Evolutionary conservation across 805 yeast species (phyloP).

Genomic region (Zygosaccharomyces kombuchaensis): DNA sequence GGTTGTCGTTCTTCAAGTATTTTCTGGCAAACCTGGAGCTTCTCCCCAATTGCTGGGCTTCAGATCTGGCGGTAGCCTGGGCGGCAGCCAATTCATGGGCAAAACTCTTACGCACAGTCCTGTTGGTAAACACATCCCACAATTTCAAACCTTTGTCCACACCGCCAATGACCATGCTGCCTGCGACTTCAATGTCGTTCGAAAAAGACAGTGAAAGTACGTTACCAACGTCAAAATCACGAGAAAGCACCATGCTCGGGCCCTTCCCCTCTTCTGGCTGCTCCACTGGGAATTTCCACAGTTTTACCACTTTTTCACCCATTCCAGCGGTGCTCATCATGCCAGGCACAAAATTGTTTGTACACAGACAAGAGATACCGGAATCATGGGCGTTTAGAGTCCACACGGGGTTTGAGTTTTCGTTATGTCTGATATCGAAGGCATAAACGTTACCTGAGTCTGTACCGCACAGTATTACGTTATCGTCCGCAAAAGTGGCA

Average conservation of each 20-base stretch:
- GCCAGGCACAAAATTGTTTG: constrained; percentile 64
- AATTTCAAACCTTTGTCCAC: constrained; percentile 76
- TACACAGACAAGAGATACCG: constrained; percentile 78
- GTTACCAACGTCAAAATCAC: constrained; percentile 93
- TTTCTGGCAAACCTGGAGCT: constrained; percentile 75
- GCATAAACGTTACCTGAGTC: constrained; percentile 87
- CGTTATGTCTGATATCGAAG: constrained; percentile 69
- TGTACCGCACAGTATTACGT: constrained; percentile 75
- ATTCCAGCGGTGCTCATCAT: constrained; percentile 81
- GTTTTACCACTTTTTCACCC: constrained; percentile 81
- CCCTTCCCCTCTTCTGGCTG: constrained; percentile 31
- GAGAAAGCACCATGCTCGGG: constrained; percentile 84
- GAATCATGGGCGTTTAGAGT: constrained; percentile 95
- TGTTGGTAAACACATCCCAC: constrained; percentile 88
- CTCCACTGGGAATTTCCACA: constrained; percentile 70
- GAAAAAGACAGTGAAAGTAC: constrained; percentile 81
- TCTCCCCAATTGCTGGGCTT: constrained; percentile 51
- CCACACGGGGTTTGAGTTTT: constrained; percentile 72
- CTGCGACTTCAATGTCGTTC: constrained; percentile 80
- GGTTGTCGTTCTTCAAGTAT: constrained; percentile 45
- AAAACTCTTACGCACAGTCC: constrained; percentile 68
- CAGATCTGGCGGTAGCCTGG: constrained; percentile 54
- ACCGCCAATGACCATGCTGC: constrained; percentile 84
- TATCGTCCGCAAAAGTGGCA: constrained; percentile 63
- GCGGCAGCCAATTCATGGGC: constrained; percentile 51